A percentile compares a stretch with the other conserved stretches of the same genome.
phyloP scores from a whole-genome alignment of 2,329 filamentous ascomycete genomes.

The Emmonsiellopsis sp. region DNA sequence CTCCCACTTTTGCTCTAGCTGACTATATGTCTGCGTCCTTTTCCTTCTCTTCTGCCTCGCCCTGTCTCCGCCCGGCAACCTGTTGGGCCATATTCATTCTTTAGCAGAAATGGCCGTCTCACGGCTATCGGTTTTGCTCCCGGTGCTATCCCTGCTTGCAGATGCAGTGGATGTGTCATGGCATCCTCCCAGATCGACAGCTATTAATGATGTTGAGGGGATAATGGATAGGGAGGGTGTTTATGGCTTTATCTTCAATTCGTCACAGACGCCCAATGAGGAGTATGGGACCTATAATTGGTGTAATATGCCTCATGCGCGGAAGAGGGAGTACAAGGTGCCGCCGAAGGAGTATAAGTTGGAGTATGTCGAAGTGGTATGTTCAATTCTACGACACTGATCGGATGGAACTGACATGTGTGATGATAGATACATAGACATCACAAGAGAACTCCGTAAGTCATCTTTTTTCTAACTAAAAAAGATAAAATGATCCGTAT shows the following conservation, averaged over 20 bases:
- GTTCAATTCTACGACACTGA: constrained; percentile 17
- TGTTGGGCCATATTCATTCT: neutral
- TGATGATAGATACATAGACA: constrained; percentile 60
- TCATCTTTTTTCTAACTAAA: neutral
- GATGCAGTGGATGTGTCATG: constrained; percentile 39
- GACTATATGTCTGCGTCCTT: neutral
- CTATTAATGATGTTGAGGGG: constrained; percentile 52
- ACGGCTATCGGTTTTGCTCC: constrained; percentile 8
- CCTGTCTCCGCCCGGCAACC: neutral
- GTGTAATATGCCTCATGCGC: constrained; percentile 85
- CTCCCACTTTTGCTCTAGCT: neutral
- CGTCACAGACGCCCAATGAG: constrained; percentile 47
- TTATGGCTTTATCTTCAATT: constrained; percentile 66
- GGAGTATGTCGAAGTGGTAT: constrained; percentile 65
- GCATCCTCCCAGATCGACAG: constrained; percentile 47
- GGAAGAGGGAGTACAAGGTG: constrained; percentile 53
- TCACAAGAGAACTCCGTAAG: constrained; percentile 64
- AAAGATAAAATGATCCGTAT: neutral
- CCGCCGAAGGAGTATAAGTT: constrained; percentile 51
- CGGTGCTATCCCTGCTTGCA: constrained; percentile 7
- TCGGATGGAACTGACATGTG: constrained; percentile 2
- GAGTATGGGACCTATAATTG: constrained; percentile 63
- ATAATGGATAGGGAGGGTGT: constrained; percentile 52
- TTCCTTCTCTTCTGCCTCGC: neutral
- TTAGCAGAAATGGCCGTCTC: neutral